These are phyloP conservation scores for Aspergillus heteromorphus DNA, from an alignment of 495 filamentous ascomycete species.

Conservation along the genomic window DNA sequence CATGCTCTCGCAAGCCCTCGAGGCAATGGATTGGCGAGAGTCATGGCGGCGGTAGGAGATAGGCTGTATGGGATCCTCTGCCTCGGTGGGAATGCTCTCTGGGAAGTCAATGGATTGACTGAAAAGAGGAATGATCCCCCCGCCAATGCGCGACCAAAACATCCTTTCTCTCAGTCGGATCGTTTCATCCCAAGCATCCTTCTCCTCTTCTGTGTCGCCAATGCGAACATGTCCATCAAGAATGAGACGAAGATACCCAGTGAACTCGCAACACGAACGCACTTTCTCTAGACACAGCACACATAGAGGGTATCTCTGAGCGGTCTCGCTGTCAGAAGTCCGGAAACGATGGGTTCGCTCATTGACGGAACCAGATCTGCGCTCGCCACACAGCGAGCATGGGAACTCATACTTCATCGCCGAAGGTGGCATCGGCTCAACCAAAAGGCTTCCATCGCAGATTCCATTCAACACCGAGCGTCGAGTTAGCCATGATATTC, in stretches of 20 bases:
- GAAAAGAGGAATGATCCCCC: constrained; percentile 73
- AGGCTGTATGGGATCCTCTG: neutral
- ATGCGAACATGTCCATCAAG: constrained; percentile 81
- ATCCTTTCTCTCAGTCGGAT: constrained; percentile 83
- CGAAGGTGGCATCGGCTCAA: constrained; percentile 72
- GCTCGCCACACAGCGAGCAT: constrained; percentile 87
- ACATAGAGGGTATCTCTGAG: constrained; percentile 86
- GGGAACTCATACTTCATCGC: constrained; percentile 58
- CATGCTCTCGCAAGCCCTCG: neutral
- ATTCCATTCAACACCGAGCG: constrained; percentile 77
- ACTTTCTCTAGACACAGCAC: constrained; percentile 79
- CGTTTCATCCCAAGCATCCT: constrained; percentile 88
- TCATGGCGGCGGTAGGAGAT: neutral
- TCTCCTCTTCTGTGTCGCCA: constrained; percentile 71
- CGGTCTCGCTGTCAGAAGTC: constrained; percentile 74
- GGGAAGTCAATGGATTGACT: constrained; percentile 16
- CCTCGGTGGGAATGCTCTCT: neutral
- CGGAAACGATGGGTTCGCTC: constrained; percentile 83
- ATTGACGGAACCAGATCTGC: constrained; percentile 60
- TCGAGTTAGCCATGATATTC: constrained; percentile 87
- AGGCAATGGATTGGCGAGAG: neutral
- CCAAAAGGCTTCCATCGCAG: constrained; percentile 77
- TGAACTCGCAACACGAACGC: constrained; percentile 83
- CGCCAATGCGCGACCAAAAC: constrained; percentile 92
- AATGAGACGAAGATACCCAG: constrained; percentile 82